Conservation (phyloP, 768 basidiomycete genomes). For the Rhizopogon vulgaris region DNA sequence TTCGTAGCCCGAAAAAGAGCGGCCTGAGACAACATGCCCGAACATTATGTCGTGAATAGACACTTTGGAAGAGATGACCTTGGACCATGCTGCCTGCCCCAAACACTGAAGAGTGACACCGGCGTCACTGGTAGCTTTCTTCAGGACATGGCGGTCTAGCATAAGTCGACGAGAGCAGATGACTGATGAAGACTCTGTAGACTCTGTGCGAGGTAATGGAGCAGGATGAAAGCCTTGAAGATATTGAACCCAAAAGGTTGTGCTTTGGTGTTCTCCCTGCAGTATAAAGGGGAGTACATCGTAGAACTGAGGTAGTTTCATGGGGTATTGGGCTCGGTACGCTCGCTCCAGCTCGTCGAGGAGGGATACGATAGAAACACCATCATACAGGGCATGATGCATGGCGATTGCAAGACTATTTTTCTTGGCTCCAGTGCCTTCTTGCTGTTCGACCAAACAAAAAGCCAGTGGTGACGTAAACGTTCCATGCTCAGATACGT, state of each 20-base stretch:
- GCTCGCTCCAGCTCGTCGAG: conserved; percentile 25
- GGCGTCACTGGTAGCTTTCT: conserved; percentile 5
- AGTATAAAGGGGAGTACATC: conserved; percentile 32
- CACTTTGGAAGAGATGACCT: conserved; percentile 16
- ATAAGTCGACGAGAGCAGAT: conserved; percentile 8
- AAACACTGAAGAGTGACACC: conserved; percentile 32
- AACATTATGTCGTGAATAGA: conserved; percentile 34
- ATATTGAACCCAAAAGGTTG: conserved; percentile 30
- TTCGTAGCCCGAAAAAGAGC: conserved; percentile 34
- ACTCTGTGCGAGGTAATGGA: conserved; percentile 10
- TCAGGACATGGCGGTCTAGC: conserved; percentile 9
- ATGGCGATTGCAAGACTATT: conserved; percentile 31
- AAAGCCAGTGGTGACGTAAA: conserved; percentile 21
- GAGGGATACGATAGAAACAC: conserved; percentile 33
- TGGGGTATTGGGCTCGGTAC: conserved; percentile 20
- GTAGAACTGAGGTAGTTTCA: conserved; percentile 26
- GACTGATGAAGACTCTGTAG: conserved; percentile 10
- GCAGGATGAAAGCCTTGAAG: conserved; percentile 19
- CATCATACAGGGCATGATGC: conserved; percentile 46
- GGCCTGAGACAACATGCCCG: conserved; percentile 41
- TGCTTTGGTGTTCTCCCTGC: conserved; percentile 32
- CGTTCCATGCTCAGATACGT: conserved; percentile 14
- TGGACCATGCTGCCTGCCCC: conserved; percentile 27
- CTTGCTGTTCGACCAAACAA: neutral
- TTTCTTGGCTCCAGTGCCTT: conserved; percentile 5